Conservation (phyloP, 1,139 yeast species). For the Diutina pseudorugosa region DNA sequence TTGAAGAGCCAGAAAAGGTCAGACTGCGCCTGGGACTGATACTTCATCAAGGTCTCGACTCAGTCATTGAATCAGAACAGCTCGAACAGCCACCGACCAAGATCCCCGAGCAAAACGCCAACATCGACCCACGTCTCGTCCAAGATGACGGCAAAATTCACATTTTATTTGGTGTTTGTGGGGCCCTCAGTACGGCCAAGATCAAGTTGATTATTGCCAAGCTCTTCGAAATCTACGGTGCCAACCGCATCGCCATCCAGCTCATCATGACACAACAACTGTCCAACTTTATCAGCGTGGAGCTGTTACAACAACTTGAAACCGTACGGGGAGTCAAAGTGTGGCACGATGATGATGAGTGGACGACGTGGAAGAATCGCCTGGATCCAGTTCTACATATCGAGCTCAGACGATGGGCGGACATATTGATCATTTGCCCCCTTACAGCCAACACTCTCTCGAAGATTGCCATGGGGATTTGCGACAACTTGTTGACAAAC, state of each 20-base stretch:
- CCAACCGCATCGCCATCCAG: conserved; percentile 66
- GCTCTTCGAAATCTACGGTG: conserved; percentile 68
- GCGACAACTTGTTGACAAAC: conserved; percentile 79
- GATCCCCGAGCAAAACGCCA: conserved; percentile 33
- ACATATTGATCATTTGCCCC: conserved; percentile 78
- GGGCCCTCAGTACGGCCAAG: conserved; percentile 71
- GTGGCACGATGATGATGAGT: conserved; percentile 89
- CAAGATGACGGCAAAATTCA: conserved; percentile 88
- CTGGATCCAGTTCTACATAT: conserved; percentile 90
- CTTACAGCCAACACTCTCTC: conserved; percentile 83
- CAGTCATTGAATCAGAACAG: not conserved
- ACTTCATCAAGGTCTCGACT: not conserved
- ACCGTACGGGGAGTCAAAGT: conserved; percentile 37
- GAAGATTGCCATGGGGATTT: conserved; percentile 80
- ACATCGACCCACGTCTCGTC: conserved; percentile 70
- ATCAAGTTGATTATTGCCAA: conserved; percentile 64
- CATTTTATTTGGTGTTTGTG: conserved; percentile 80
- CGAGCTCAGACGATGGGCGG: conserved; percentile 93
- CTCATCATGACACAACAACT: conserved; percentile 73
- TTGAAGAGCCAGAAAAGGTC: not conserved
- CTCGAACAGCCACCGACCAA: not conserved
- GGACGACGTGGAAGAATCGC: conserved; percentile 77
- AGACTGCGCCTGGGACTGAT: not conserved
- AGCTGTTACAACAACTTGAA: conserved; percentile 29
- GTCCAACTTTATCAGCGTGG: conserved; percentile 64